Percentiles rank a stretch among this genome's conserved stretches.
phyloP scores from a whole-genome alignment of 2,329 filamentous ascomycete species.

The Plenodomus biglobosus region DNA sequence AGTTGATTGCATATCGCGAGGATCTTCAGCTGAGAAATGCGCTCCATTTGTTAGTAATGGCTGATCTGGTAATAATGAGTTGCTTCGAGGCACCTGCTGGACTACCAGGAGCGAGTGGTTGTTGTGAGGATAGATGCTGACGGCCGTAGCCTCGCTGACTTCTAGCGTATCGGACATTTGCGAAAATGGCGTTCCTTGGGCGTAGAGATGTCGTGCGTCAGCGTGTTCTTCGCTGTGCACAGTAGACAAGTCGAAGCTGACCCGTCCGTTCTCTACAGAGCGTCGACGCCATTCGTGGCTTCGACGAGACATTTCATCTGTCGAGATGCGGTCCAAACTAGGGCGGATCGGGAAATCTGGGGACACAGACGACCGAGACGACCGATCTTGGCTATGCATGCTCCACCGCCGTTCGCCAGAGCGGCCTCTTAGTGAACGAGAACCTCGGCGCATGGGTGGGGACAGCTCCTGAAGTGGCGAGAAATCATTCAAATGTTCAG shows the following conservation, averaged over 20 bases:
- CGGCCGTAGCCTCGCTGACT: constrained; percentile 62
- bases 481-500: constrained; percentile 12
- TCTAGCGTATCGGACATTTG: constrained; percentile 56
- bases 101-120: constrained; percentile 66
- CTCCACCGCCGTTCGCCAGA: constrained; percentile 35
- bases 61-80: constrained; percentile 23
- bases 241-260: constrained; percentile 43
- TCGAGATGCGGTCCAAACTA: constrained; percentile 29
- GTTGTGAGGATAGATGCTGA: constrained; percentile 64
- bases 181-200: constrained; percentile 54
- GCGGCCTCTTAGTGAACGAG: constrained; percentile 26
- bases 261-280: constrained; percentile 35
- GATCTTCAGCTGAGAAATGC: constrained; percentile 20
- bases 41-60: constrained; percentile 17
- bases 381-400: constrained; percentile 32
- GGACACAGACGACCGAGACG: constrained; percentile 34
- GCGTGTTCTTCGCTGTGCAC: constrained; percentile 45
- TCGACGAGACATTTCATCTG: constrained; percentile 33
- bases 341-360: constrained; percentile 25
- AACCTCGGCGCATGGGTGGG: constrained; percentile 25
- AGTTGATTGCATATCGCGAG: constrained; percentile 18
- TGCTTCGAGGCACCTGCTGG: constrained; percentile 50
- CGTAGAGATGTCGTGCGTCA: constrained; percentile 50
- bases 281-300: constrained; percentile 39
- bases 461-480: constrained; percentile 21